These are phyloP conservation scores for Pythium dissimile DNA, from an alignment of 352 stramenopile species.

Conservation along the genomic window DNA sequence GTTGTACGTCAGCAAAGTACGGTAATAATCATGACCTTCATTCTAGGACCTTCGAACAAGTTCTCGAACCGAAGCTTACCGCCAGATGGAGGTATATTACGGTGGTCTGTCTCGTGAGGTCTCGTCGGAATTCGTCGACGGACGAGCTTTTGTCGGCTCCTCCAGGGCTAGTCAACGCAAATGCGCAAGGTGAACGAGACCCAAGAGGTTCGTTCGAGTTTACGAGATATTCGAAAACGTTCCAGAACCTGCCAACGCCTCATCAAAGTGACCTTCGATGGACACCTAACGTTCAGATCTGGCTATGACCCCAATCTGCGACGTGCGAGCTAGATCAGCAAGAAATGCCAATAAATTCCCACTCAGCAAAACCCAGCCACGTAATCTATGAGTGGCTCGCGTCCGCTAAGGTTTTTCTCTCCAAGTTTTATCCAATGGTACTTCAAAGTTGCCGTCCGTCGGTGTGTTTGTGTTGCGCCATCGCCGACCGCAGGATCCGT, in stretches of 20 bases:
- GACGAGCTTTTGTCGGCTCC: too few relatives aligned
- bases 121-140: background rate
- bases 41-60: background rate
- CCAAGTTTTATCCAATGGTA: background rate
- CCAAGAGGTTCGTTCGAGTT: too few relatives aligned
- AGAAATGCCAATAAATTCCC: background rate
- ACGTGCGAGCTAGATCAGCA: background rate
- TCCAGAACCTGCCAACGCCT: too few relatives aligned
- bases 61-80: conserved; percentile 9
- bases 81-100: background rate
- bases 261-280: too few relatives aligned
- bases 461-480: background rate
- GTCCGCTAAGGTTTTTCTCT: conserved; percentile 8
- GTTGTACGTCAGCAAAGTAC: background rate
- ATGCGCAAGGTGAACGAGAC: too few relatives aligned
- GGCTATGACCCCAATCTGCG: too few relatives aligned
- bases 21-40: conserved; percentile 1
- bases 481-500: background rate
- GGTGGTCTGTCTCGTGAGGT: background rate
- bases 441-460: conserved; percentile 1
- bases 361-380: background rate
- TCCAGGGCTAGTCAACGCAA: too few relatives aligned
- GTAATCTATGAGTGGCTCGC: conserved; percentile 9
- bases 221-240: too few relatives aligned
- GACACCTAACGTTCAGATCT: too few relatives aligned